Percentiles rank a stretch among this genome's conserved stretches.
Conservation (phyloP, 106 monocot species). For the Acanthochlamys bracteata region DNA sequence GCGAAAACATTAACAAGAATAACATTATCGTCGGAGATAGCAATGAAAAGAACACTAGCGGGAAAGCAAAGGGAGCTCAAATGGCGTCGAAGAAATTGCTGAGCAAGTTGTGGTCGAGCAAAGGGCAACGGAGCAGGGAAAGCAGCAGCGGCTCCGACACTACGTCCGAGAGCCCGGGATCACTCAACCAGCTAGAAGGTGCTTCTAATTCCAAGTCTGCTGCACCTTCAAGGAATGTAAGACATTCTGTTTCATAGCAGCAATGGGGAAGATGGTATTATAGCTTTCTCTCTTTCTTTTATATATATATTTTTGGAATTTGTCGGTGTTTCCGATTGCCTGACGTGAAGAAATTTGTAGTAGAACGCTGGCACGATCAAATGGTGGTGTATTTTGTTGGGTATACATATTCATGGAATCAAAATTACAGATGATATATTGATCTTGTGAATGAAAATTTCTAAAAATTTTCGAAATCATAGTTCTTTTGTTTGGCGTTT, state of each 20-base stretch:
- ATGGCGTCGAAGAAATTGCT: conserved; percentile 48
- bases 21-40: conserved; percentile 16
- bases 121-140: conserved; percentile 28
- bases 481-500: too few species aligned
- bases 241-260: conserved; percentile 34
- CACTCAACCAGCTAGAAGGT: conserved; percentile 29
- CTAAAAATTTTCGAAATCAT: too few species aligned
- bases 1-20: conserved; percentile 12
- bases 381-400: not conserved
- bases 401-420: too few species aligned
- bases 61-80: conserved; percentile 25
- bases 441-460: too few species aligned
- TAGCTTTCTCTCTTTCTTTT: conserved; percentile 1
- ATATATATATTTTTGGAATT: too few species aligned
- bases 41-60: conserved; percentile 13
- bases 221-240: conserved; percentile 31
- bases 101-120: conserved; percentile 53
- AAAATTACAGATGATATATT: too few species aligned
- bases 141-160: conserved; percentile 58
- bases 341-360: too few species aligned
- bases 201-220: conserved; percentile 33
- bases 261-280: too few species aligned
- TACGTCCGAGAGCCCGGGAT: conserved; percentile 46
- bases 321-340: too few species aligned
- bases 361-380: too few species aligned